A percentile compares a stretch with the other conserved stretches of the same genome.
phyloP scores from a whole-genome alignment of 306 rosid species.

The Trifolium dubium region DNA sequence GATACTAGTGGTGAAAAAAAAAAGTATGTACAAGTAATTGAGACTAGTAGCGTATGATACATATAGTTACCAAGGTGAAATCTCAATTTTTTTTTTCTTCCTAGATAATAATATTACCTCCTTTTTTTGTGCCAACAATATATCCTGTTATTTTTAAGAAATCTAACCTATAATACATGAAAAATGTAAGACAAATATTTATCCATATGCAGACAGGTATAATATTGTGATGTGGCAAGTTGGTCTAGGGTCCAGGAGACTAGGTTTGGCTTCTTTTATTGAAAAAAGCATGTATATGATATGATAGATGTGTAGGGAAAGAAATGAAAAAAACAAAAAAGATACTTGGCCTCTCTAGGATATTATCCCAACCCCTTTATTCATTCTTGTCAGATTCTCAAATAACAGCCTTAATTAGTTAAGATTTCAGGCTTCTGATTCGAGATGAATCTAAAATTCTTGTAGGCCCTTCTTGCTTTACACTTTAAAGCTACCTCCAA shows the following conservation, averaged over 20 bases:
- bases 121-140: background rate
- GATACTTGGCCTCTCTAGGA: constrained; percentile 89
- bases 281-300: constrained; percentile 57
- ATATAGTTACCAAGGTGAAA: background rate
- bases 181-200: constrained; percentile 9
- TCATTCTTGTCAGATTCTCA: constrained; percentile 83
- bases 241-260: constrained; percentile 45
- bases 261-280: constrained; percentile 50
- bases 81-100: background rate
- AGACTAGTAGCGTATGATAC: background rate
- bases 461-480: constrained; percentile 67
- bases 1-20: too few relatives aligned
- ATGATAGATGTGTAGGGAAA: constrained; percentile 58
- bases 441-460: constrained; percentile 77
- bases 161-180: background rate
- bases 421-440: constrained; percentile 66
- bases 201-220: constrained; percentile 35
- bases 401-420: constrained; percentile 78
- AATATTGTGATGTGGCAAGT: constrained; percentile 53
- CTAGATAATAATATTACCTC: too few relatives aligned
- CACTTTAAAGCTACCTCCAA: constrained; percentile 66
- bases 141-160: background rate
- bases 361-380: constrained; percentile 72
- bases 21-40: background rate
- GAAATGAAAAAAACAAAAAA: constrained; percentile 59